A percentile compares a stretch with the other conserved stretches of the same genome.
Evolutionary conservation across 257 asterid species (phyloP).

Genomic region (Solanum sejunctum): DNA sequence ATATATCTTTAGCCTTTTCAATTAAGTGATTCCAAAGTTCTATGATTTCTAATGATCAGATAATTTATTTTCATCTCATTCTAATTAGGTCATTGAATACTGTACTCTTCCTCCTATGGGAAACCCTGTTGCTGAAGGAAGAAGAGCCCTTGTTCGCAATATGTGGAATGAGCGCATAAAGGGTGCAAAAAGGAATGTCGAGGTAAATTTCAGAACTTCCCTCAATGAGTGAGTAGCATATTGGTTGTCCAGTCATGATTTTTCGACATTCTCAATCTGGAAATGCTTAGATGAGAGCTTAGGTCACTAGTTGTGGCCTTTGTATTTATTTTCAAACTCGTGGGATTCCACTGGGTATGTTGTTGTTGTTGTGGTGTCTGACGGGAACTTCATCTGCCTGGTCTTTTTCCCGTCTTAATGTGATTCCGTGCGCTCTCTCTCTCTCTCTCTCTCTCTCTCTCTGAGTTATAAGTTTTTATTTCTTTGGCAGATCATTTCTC

Average conservation of each 20-base stretch:
- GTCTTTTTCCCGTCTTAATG: neutral
- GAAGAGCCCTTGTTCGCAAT: conserved; percentile 76
- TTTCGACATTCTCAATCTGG: neutral
- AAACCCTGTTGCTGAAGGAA: conserved; percentile 80
- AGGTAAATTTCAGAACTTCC: conserved; percentile 36
- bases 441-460: neutral
- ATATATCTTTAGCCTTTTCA: neutral
- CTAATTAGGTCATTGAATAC: conserved; percentile 75
- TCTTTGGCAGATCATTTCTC: neutral
- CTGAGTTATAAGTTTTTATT: neutral
- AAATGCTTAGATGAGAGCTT: neutral
- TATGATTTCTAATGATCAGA: neutral
- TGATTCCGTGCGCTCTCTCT: neutral
- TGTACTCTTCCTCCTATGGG: conserved; percentile 91
- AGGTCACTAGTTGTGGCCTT: neutral
- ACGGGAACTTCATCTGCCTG: neutral
- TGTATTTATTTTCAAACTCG: neutral
- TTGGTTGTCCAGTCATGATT: neutral
- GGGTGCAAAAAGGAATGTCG: conserved; percentile 93
- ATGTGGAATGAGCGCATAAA: conserved; percentile 99
- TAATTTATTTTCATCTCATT: conserved; percentile 7
- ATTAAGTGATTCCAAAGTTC: neutral
- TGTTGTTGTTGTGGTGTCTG: neutral
- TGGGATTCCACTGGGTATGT: neutral
- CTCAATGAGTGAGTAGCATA: neutral